Percentiles rank a stretch among this genome's conserved stretches.
These are phyloP conservation scores for Seiridium cupressi DNA, from an alignment of 2,329 filamentous ascomycete species.

Conservation along the genomic window DNA sequence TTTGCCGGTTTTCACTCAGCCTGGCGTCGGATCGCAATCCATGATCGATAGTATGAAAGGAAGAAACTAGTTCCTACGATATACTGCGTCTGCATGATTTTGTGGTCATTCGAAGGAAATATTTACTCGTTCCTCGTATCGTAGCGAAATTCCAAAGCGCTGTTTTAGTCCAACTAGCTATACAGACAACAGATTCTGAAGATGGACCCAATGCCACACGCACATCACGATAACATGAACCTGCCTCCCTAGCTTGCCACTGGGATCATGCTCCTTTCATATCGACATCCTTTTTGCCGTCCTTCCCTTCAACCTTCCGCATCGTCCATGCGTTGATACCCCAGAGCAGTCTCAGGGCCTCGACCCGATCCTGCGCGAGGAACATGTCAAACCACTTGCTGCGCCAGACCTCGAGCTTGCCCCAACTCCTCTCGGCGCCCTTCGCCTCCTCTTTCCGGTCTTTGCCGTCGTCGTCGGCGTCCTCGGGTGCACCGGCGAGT, in stretches of 20 bases:
- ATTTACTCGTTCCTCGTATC: no score
- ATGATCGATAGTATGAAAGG: not conserved
- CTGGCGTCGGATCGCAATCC: not conserved
- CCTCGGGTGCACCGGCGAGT: constrained; percentile 42
- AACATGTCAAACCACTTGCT: constrained; percentile 64
- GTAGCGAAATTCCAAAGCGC: no score
- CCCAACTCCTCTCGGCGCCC: constrained; percentile 41
- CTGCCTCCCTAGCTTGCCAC: no score
- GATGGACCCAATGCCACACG: no score
- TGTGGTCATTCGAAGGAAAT: no score
- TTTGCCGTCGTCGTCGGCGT: constrained; percentile 21
- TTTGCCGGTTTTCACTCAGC: not conserved
- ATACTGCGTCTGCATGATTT: no score
- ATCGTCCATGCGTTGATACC: constrained; percentile 60
- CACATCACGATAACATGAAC: no score
- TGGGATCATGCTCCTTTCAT: not conserved
- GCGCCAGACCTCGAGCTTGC: constrained; percentile 52
- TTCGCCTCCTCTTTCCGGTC: constrained; percentile 8
- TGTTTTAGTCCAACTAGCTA: no score
- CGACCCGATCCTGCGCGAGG: constrained; percentile 48
- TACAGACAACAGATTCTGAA: no score
- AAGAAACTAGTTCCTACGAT: not conserved
- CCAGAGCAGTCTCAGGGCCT: constrained; percentile 58
- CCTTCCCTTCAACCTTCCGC: constrained; percentile 37
- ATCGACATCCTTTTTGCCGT: constrained; percentile 4